phyloP scores from a whole-genome alignment of 192 early-diverging fungal genomes.

The Phlyctochytrium planicorne region DNA sequence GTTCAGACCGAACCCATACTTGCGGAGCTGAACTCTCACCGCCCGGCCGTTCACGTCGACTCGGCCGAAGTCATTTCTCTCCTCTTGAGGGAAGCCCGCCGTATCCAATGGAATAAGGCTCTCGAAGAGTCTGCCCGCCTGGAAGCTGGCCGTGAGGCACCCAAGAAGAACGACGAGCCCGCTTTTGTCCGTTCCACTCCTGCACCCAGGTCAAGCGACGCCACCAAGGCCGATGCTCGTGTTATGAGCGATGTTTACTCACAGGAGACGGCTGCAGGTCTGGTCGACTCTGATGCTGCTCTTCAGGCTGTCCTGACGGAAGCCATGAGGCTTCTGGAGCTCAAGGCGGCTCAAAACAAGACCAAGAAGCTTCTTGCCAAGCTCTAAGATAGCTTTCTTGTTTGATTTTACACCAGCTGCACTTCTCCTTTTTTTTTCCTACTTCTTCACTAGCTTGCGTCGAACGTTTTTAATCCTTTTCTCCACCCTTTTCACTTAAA shows the following conservation, averaged over 20 bases:
- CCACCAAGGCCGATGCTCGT: neutral
- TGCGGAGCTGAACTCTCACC: neutral
- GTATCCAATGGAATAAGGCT: neutral
- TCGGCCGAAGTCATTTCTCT: neutral
- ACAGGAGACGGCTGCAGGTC: neutral
- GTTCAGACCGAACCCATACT: neutral
- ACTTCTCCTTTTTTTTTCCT: too few species aligned
- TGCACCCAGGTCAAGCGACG: neutral
- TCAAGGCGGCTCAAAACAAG: neutral
- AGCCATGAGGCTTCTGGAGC: neutral
- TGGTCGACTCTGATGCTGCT: neutral
- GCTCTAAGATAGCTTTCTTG: too few species aligned
- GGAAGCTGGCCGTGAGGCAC: too few species aligned
- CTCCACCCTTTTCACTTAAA: too few species aligned
- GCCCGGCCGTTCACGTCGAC: neutral
- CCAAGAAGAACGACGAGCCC: too few species aligned
- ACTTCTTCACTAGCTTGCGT: too few species aligned
- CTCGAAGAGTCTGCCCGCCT: too few species aligned
- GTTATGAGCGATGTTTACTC: neutral
- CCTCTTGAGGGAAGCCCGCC: neutral
- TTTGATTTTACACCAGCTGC: too few species aligned
- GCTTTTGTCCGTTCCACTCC: too few species aligned
- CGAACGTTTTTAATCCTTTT: too few species aligned
- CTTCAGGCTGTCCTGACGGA: neutral
- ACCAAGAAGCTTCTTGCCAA: neutral